phyloP scores from a whole-genome alignment of 129 eudicot genomes.

The Rutidosis leptorrhynchoides region DNA sequence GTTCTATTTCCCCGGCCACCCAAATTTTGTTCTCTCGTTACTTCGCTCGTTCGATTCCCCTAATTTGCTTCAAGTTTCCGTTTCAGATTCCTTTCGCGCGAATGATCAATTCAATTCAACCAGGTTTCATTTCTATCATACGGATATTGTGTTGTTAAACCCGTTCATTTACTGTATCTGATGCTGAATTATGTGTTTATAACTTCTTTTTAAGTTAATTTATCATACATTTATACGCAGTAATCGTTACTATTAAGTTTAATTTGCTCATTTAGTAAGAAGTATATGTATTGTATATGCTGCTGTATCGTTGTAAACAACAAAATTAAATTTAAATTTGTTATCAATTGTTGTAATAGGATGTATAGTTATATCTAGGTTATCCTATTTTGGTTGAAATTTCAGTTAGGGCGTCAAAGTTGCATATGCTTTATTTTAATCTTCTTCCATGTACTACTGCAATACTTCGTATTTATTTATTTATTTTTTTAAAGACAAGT shows the following conservation, averaged over 20 bases:
- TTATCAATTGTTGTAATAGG: background rate
- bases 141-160: background rate
- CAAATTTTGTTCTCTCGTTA: background rate
- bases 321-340: background rate
- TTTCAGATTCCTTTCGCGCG: background rate
- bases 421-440: background rate
- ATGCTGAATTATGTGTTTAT: too few species aligned
- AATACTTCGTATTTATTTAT: too few species aligned
- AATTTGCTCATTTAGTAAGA: background rate
- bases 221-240: too few species aligned
- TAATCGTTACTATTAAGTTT: too few species aligned
- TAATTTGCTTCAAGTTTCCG: background rate
- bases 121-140: background rate
- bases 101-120: background rate
- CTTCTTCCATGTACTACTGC: background rate
- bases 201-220: too few species aligned
- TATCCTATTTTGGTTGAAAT: background rate
- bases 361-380: background rate
- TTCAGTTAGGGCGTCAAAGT: background rate
- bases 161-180: background rate
- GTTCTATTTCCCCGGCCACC: background rate
- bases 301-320: background rate
- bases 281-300: background rate
- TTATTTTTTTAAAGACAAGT: too few species aligned
- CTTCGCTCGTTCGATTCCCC: background rate